Percentiles rank a stretch among this genome's conserved stretches.
Evolutionary conservation across 768 basidiomycete genomes (phyloP).

Genomic region (Cystobasidium onofrii): DNA sequence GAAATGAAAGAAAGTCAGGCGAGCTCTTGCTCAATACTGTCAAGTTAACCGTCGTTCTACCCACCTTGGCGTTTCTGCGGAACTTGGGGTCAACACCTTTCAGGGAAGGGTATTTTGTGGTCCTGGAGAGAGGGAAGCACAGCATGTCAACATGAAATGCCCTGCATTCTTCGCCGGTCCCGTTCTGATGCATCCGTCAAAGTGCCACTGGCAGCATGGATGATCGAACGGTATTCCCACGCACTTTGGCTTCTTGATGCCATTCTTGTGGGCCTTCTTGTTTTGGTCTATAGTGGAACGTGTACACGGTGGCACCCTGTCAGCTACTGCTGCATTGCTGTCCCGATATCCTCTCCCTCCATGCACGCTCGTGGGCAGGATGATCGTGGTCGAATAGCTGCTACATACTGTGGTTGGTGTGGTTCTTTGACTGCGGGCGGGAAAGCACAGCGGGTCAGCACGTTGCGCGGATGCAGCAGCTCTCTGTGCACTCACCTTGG

Average conservation of each 20-base stretch:
- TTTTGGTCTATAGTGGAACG: constrained; percentile 43
- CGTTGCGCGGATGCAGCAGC: background rate
- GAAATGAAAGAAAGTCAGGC: background rate
- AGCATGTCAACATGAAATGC: background rate
- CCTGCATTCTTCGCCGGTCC: background rate
- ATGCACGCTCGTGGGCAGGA: background rate
- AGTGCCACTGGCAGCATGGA: background rate
- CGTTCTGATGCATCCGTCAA: background rate
- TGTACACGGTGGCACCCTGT: background rate
- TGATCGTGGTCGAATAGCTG: background rate
- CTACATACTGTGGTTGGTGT: constrained; percentile 24
- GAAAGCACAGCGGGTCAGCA: background rate
- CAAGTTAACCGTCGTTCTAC: background rate
- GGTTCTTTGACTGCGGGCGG: constrained; percentile 17
- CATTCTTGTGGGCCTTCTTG: constrained; percentile 94
- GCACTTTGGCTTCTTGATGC: constrained; percentile 66
- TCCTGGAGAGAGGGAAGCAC: constrained; percentile 43
- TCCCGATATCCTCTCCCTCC: background rate
- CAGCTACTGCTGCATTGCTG: background rate
- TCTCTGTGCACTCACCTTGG: constrained; percentile 10
- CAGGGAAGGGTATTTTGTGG: constrained; percentile 65
- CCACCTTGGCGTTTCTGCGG: constrained; percentile 17
- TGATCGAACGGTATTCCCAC: background rate
- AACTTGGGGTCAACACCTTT: constrained; percentile 56
- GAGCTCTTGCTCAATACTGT: background rate